phyloP scores from a whole-genome alignment of 768 basidiomycete genomes.

The Albatrellus ellisii region DNA sequence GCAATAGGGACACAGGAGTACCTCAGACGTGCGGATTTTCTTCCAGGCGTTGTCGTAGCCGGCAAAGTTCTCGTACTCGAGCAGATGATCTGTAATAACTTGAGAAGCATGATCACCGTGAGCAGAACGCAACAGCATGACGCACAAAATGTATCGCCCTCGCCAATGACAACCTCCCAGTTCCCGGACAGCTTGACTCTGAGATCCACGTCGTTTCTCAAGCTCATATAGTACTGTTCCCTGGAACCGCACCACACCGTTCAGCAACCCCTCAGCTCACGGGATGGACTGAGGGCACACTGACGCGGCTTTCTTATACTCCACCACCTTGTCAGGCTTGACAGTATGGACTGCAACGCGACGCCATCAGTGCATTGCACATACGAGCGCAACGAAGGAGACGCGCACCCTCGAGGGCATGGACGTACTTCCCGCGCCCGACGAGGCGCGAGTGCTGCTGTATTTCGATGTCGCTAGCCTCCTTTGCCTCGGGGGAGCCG shows the following conservation, averaged over 20 bases:
- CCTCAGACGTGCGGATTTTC: constrained; percentile 53
- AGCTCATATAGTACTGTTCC: constrained; percentile 71
- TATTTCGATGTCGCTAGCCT: constrained; percentile 61
- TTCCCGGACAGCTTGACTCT: constrained; percentile 85
- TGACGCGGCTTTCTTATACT: constrained; percentile 85
- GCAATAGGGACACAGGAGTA: constrained; percentile 20
- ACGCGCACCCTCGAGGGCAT: constrained; percentile 72
- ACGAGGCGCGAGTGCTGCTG: constrained; percentile 82
- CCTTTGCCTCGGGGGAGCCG: constrained; percentile 85
- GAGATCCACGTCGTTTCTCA: constrained; percentile 59
- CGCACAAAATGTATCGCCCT: constrained; percentile 74
- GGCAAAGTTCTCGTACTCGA: constrained; percentile 90
- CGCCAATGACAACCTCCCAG: constrained; percentile 87
- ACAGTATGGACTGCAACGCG: constrained; percentile 72
- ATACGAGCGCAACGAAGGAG: neutral
- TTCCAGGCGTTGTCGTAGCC: constrained; percentile 72
- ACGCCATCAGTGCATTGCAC: constrained; percentile 4
- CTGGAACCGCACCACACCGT: constrained; percentile 25
- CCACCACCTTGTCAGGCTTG: constrained; percentile 64
- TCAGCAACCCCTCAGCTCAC: neutral
- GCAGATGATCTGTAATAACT: constrained; percentile 40
- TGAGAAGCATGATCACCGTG: constrained; percentile 1
- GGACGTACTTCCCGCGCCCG: constrained; percentile 88
- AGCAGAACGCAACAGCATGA: neutral
- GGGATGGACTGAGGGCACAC: constrained; percentile 20